phyloP scores from a whole-genome alignment of 164 flowering plant genomes.

The Dillenia suffruticosa region DNA sequence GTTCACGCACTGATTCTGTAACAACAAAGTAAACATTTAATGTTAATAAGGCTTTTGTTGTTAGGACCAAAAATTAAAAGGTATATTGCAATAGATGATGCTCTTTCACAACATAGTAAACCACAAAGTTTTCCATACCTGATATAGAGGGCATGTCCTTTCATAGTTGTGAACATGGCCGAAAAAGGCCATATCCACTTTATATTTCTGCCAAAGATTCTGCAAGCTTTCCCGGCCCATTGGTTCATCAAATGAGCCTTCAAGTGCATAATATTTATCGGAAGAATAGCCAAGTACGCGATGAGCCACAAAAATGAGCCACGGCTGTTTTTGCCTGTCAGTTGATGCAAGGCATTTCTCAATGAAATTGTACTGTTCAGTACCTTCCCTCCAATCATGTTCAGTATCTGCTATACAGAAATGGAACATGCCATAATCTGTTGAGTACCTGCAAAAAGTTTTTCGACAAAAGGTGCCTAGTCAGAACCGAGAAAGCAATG shows the following conservation, averaged over 20 bases:
- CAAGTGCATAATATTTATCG: constrained; percentile 33
- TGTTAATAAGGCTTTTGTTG: too few relatives aligned
- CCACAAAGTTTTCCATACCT: constrained; percentile 32
- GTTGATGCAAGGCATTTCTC: constrained; percentile 73
- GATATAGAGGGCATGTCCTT: constrained; percentile 73
- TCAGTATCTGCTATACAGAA: constrained; percentile 85
- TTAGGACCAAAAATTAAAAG: background rate
- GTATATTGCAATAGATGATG: background rate
- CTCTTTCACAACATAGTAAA: background rate
- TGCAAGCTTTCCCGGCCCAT: constrained; percentile 79
- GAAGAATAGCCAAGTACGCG: constrained; percentile 86
- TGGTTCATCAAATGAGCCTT: constrained; percentile 79
- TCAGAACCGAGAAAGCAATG: too few relatives aligned
- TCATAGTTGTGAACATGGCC: constrained; percentile 95
- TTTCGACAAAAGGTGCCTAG: too few relatives aligned
- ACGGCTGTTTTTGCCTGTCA: constrained; percentile 78
- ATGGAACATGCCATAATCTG: constrained; percentile 85
- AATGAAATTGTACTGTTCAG: constrained; percentile 74
- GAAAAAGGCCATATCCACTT: constrained; percentile 78
- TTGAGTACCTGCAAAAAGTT: constrained; percentile 51
- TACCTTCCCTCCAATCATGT: constrained; percentile 87
- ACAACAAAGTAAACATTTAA: background rate
- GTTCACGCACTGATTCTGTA: constrained; percentile 69
- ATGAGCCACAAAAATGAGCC: constrained; percentile 81
- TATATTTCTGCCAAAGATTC: constrained; percentile 84